Percentiles rank a stretch among this genome's conserved stretches.
These are phyloP conservation scores for Coffea canephora DNA, from an alignment of 257 asterid species.

Conservation along the genomic window DNA sequence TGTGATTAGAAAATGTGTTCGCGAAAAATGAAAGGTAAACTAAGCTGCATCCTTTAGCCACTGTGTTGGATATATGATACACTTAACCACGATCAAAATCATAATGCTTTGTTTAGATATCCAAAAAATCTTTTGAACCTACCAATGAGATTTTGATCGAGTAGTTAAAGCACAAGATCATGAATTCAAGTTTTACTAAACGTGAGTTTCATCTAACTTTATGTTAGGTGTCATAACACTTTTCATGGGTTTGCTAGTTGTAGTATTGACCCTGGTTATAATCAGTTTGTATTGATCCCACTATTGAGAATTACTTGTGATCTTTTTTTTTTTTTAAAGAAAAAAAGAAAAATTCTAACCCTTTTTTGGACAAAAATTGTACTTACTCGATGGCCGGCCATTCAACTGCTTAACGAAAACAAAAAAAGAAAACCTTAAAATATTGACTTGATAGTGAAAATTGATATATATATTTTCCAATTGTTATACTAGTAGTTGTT, in stretches of 20 bases:
- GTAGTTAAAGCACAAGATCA: no score
- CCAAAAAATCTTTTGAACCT: not conserved
- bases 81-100: not conserved
- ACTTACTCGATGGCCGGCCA: constrained; percentile 7
- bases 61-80: not conserved
- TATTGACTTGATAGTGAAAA: not conserved
- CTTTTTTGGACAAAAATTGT: not conserved
- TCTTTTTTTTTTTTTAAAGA: no score
- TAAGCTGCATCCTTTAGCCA: not conserved
- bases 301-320: no score
- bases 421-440: not conserved
- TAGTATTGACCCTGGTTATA: no score
- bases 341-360: not conserved
- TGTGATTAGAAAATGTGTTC: no score
- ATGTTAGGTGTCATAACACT: no score
- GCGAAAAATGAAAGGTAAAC: not conserved
- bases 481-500: not conserved
- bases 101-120: not conserved
- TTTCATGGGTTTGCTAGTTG: no score
- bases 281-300: no score
- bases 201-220: no score
- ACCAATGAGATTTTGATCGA: no score
- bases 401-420: not conserved
- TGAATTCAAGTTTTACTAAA: no score
- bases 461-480: not conserved